phyloP scores from a whole-genome alignment of 75 land plant species.

The Pinus tabuliformis region DNA sequence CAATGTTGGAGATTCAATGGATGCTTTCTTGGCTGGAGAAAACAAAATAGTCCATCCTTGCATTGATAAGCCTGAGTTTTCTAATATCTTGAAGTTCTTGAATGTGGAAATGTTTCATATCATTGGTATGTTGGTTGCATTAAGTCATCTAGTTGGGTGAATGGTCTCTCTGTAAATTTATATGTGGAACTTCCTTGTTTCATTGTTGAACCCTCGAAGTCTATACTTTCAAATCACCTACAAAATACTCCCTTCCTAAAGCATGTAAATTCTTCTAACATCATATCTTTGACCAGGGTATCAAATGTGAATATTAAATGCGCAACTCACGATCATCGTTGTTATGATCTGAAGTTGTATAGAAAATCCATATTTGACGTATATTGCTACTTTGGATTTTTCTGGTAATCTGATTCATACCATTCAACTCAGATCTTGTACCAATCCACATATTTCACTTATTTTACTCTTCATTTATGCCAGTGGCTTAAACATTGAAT shows the following conservation, averaged over 20 bases:
- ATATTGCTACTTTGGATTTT: too few species aligned
- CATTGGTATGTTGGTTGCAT: constrained; percentile 39
- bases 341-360: too few species aligned
- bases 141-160: constrained; percentile 16
- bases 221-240: background rate
- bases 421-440: too few species aligned
- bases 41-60: constrained; percentile 23
- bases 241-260: constrained; percentile 31
- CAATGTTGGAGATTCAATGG: too few species aligned
- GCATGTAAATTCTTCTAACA: constrained; percentile 9
- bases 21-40: constrained; percentile 13
- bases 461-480: too few species aligned
- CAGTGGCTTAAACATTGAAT: too few species aligned
- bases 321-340: too few species aligned
- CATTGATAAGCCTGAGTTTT: constrained; percentile 22
- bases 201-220: constrained; percentile 21
- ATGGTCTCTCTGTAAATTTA: constrained; percentile 28
- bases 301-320: background rate
- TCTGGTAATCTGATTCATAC: too few species aligned
- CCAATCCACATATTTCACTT: too few species aligned
- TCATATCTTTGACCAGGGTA: constrained; percentile 15
- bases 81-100: constrained; percentile 20
- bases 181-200: constrained; percentile 41
- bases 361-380: too few species aligned
- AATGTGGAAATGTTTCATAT: constrained; percentile 20